Evolutionary conservation across 805 yeast genomes (phyloP), one percentile per base, ranked within the genome.

Genomic region (Pichia scutulata): DNA sequence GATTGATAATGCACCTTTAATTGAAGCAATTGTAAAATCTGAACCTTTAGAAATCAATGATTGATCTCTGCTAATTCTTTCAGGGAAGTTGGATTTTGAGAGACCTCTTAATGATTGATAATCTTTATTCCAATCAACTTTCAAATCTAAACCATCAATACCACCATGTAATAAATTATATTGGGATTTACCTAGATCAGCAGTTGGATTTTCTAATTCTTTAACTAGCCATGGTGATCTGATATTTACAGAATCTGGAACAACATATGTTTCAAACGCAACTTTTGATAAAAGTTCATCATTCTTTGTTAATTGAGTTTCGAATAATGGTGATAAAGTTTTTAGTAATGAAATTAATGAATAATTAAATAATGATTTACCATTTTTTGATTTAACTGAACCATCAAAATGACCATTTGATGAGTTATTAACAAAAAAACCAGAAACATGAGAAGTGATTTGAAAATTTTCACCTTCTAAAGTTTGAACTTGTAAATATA

Each of bases 71-170:
- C 82, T 69, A 45, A 89, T 73, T 54, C 90, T 77, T 54, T 86
- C 89, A 10, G 54, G 50, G 48, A 88, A 67, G 23, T 77, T 65
- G 2, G 72, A 61, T 36, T 73, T 71, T 30, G 89, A 81, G 54
- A 89, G 73, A 56, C 89, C 97, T 55, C 81, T 78, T 44, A 88
- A 75, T 3, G 88, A 75, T 71, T 93, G 98, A 61, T 81, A 81
- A 59, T 93, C 97, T 57, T 86, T 96, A 65, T 89, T 89, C 86
- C 95, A 90, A 60, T 92, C 96, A 60, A 83, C 83, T 41, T 70
- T 67, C 21, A 69, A 63, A 46, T 77, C 82, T 26, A 77, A 75
- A 41, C 82, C 85, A 55, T 80, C 85, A 23, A 75, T 72, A 39
- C 86, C 86, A 55, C 78, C 76, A 41, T 67, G 59, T 42, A 81